Conservation (phyloP, 148 eudicot species). For the Amaranthus cruentus region DNA sequence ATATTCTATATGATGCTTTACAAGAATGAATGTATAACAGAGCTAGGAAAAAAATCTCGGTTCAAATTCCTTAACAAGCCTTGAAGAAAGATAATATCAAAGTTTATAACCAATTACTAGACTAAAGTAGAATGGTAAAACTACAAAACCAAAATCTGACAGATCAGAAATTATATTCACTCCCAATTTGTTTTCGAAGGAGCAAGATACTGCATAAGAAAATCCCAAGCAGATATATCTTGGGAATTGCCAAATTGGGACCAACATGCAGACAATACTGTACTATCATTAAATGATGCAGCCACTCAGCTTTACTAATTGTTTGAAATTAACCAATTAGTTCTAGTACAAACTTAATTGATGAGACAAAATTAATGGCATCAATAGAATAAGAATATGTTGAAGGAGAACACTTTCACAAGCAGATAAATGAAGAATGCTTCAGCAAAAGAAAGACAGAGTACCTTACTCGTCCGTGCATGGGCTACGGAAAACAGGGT, state of each 20-base stretch:
- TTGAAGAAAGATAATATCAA: background rate
- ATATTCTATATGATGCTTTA: no score
- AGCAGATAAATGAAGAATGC: background rate
- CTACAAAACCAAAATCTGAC: background rate
- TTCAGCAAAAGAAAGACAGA: background rate
- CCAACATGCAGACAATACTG: no score
- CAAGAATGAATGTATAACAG: no score
- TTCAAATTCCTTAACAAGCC: background rate
- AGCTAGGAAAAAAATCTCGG: no score
- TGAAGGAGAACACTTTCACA: slow-evolving; percentile 6
- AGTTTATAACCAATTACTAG: background rate
- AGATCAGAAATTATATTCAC: background rate
- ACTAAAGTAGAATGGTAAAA: background rate
- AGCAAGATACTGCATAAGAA: no score
- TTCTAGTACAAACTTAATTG: no score
- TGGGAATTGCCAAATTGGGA: no score
- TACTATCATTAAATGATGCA: no score
- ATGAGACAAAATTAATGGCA: no score
- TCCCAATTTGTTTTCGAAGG: background rate
- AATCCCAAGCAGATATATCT: no score
- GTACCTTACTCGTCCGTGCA: slow-evolving; percentile 77
- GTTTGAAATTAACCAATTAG: no score
- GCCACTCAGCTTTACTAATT: no score
- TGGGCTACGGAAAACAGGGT: slow-evolving; percentile 76
- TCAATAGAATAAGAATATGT: background rate